Evolutionary conservation across 768 basidiomycete species (phyloP).

Genomic region (Pholiota microspora): DNA sequence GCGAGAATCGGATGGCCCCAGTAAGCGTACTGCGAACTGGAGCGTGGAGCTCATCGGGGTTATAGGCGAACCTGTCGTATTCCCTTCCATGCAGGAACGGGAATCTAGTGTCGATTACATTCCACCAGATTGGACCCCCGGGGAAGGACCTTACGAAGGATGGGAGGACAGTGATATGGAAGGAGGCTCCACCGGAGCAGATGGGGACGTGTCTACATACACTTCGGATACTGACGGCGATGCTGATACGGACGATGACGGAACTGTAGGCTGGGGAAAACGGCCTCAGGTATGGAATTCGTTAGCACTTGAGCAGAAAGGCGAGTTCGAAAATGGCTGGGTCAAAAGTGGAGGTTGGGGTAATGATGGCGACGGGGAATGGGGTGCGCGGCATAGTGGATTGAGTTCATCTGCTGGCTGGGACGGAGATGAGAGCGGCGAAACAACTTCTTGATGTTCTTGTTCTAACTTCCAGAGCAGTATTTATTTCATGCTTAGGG

Average conservation of each 20-base stretch:
- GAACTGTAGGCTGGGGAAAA: slow-evolving; percentile 16
- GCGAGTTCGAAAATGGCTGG: slow-evolving; percentile 12
- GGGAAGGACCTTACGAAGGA: slow-evolving; percentile 29
- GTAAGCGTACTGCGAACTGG: slow-evolving; percentile 35
- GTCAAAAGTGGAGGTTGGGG: slow-evolving; percentile 12
- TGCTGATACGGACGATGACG: slow-evolving; percentile 19
- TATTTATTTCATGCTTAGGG: neutral
- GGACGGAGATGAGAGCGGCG: slow-evolving; percentile 45
- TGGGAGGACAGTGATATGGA: slow-evolving; percentile 23
- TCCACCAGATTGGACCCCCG: slow-evolving; percentile 44
- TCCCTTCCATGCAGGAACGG: slow-evolving; percentile 29
- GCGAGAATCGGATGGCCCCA: slow-evolving; percentile 31
- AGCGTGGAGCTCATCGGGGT: slow-evolving; percentile 44
- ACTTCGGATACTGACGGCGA: slow-evolving; percentile 34
- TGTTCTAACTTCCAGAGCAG: neutral
- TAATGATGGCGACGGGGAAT: slow-evolving; percentile 8
- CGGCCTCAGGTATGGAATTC: slow-evolving; percentile 12
- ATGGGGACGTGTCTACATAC: slow-evolving; percentile 27
- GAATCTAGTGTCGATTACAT: slow-evolving; percentile 38
- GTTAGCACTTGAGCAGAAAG: slow-evolving; percentile 4
- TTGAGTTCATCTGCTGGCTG: slow-evolving; percentile 37
- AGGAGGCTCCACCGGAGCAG: slow-evolving; percentile 35
- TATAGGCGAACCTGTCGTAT: slow-evolving; percentile 23
- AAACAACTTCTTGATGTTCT: slow-evolving; percentile 27
- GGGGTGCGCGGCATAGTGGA: slow-evolving; percentile 24